Evolutionary conservation across 495 filamentous ascomycete species (phyloP).

Genomic region (Penicillium goetzii): DNA sequence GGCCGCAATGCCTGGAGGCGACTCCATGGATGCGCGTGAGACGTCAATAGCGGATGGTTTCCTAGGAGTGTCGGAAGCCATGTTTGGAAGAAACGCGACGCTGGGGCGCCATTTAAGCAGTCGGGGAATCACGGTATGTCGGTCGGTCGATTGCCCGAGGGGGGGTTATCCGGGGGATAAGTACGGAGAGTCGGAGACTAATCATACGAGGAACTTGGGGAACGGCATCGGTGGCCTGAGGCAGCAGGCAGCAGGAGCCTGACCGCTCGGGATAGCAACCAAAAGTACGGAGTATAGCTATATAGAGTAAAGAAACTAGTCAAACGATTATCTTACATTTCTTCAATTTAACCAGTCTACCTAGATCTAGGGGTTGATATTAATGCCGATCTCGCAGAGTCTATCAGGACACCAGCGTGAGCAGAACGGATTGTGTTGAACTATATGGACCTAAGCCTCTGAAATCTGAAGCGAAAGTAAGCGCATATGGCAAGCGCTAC

Average conservation of each 20-base stretch:
- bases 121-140: constrained; percentile 33
- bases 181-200: not conserved
- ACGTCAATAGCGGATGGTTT: constrained; percentile 42
- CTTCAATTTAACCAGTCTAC: too few species aligned
- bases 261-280: constrained; percentile 10
- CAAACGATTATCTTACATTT: too few species aligned
- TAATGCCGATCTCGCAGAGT: too few species aligned
- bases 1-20: constrained; percentile 73
- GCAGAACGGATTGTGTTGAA: too few species aligned
- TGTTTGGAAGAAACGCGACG: constrained; percentile 18
- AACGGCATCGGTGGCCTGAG: constrained; percentile 10
- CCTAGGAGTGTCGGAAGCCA: constrained; percentile 38
- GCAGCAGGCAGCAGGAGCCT: not conserved
- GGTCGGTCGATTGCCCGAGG: constrained; percentile 6
- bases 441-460: too few species aligned
- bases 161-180: not conserved
- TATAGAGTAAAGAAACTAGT: not conserved
- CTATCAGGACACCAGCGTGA: not conserved
- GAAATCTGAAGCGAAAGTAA: too few species aligned
- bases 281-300: not conserved
- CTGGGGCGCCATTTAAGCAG: constrained; percentile 23
- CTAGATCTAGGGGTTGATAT: too few species aligned
- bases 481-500: too few species aligned
- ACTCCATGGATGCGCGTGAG: constrained; percentile 43
- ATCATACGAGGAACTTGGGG: constrained; percentile 16